Evolutionary conservation across 2,329 filamentous ascomycete genomes (phyloP), one percentile per base, ranked within the genome.

Genomic region (Cylindrodendrum hubeiense): DNA sequence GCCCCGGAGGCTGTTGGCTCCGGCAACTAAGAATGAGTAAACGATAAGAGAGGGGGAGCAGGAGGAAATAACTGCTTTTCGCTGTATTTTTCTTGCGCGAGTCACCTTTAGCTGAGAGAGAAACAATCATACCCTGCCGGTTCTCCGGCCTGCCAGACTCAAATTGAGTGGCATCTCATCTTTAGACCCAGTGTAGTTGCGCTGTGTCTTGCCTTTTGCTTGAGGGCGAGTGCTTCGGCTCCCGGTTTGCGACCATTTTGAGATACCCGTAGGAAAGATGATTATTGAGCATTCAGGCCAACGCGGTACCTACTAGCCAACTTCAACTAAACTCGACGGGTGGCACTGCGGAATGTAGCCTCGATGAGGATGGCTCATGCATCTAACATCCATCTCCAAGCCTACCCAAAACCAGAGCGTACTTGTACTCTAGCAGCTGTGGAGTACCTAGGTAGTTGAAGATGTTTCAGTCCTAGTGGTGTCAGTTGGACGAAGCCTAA

Each of bases 1-100:
- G 80, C 74, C 67, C 87, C 89, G 71, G 89, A 91, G 84, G 77
- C 84, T 55, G 86, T 91, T 21, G 47, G 47, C 44, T 21, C 12
- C 30, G 26, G 10, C 51, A 79, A 79, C 65, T 74, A 60, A 63
- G 41, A 44, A 47, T 47, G 50, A 63, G 59, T 63, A 65, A 46
- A 30, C 34, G 65, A 46, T 57, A 74, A 44, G 46, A 30, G 55
- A 63, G 44, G 50, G 69, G 43, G 33, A 73, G 62, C 41, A 55
- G 66, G 64, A 60, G 60, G 44, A 53, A 39, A 39, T 30, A n/a
- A 28, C 26, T 51, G 21, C 22, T 57, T 37, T 28, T 24, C 28
- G 30, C 19, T 47, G 49, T 39, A 17, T 37, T 52, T 15, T 43
- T 49, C 39, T 21, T 52, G 37, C 49, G n/a, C 56, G 17, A 19